Conservation (phyloP, 2,329 filamentous ascomycete genomes). For the Hypocrella siamensis region DNA sequence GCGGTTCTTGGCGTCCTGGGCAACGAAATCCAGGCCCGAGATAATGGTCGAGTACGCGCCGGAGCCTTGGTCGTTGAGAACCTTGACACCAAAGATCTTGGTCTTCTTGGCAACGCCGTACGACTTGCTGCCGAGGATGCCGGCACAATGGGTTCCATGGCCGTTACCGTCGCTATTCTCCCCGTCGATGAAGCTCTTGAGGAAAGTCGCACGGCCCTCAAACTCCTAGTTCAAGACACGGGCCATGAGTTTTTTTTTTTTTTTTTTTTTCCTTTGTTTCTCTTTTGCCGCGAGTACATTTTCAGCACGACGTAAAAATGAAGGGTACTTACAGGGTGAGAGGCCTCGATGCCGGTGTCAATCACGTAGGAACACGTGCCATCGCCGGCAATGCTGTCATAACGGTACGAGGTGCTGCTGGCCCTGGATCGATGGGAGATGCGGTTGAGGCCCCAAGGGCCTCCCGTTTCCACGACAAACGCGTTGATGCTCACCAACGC, state of each 20-base stretch:
- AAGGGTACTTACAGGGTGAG: constrained; percentile 19
- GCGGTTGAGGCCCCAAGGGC: constrained; percentile 15
- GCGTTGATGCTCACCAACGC: constrained; percentile 10
- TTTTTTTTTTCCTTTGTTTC: too few species aligned
- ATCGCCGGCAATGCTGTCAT: constrained; percentile 22
- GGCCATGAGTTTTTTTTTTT: too few species aligned
- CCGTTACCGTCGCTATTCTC: constrained; percentile 17
- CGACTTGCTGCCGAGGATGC: constrained; percentile 16
- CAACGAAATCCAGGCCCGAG: constrained; percentile 28
- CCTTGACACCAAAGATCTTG: constrained; percentile 28
- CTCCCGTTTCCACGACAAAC: constrained; percentile 7
- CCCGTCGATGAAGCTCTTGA: constrained; percentile 12
- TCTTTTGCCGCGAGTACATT: too few species aligned
- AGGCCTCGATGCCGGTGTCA: constrained; percentile 26
- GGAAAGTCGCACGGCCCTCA: constrained; percentile 16
- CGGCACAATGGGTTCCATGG: constrained; percentile 24
- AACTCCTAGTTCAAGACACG: constrained; percentile 13
- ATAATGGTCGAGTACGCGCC: constrained; percentile 24
- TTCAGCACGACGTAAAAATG: too few species aligned
- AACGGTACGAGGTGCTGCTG: constrained; percentile 18
- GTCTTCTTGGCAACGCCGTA: constrained; percentile 27
- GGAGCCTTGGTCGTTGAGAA: constrained; percentile 20
- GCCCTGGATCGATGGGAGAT: constrained; percentile 18
- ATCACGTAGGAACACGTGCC: constrained; percentile 29
- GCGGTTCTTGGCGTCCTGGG: constrained; percentile 17